Evolutionary conservation across 371 early-diverging fungal genomes (phyloP).

Genomic region (Thermomucor indicae-seudaticae): DNA sequence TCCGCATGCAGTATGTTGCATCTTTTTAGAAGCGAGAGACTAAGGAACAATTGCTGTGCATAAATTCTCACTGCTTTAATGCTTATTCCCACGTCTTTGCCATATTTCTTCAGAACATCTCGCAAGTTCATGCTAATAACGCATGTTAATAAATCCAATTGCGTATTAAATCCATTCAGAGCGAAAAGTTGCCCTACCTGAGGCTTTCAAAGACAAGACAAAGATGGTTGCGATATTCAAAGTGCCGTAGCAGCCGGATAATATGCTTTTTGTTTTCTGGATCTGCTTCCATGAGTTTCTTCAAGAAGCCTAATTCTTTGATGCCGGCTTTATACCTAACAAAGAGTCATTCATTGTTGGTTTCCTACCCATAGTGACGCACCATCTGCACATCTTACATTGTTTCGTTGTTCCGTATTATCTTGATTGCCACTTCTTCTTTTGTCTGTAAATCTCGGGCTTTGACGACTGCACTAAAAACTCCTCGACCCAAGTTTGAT

Average conservation of each 20-base stretch:
- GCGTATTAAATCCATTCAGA: neutral
- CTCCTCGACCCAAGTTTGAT: slow-evolving; percentile 88
- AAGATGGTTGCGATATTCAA: slow-evolving; percentile 88
- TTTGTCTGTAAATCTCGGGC: slow-evolving; percentile 70
- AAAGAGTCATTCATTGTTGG: neutral
- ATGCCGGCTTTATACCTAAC: slow-evolving; percentile 86
- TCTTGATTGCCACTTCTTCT: slow-evolving; percentile 92
- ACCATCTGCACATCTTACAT: slow-evolving; percentile 56
- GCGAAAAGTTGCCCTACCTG: slow-evolving; percentile 31
- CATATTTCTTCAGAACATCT: slow-evolving; percentile 90
- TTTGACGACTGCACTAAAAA: slow-evolving; percentile 91
- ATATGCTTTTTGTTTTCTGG: slow-evolving; percentile 87
- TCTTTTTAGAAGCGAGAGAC: slow-evolving; percentile 79
- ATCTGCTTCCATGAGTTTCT: slow-evolving; percentile 76
- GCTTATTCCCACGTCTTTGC: slow-evolving; percentile 87
- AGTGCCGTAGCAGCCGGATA: slow-evolving; percentile 77
- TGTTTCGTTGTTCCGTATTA: slow-evolving; percentile 91
- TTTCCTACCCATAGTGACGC: neutral
- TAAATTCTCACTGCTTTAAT: slow-evolving; percentile 90
- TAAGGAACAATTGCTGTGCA: slow-evolving; percentile 87
- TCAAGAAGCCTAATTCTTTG: slow-evolving; percentile 86
- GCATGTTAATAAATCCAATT: neutral
- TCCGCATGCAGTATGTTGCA: slow-evolving; percentile 93
- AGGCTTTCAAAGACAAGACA: slow-evolving; percentile 94
- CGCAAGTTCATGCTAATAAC: slow-evolving; percentile 80